Base-by-base conservation (phyloP, 2,329 filamentous ascomycete species). In the Sarocladium oryzae region DNA sequence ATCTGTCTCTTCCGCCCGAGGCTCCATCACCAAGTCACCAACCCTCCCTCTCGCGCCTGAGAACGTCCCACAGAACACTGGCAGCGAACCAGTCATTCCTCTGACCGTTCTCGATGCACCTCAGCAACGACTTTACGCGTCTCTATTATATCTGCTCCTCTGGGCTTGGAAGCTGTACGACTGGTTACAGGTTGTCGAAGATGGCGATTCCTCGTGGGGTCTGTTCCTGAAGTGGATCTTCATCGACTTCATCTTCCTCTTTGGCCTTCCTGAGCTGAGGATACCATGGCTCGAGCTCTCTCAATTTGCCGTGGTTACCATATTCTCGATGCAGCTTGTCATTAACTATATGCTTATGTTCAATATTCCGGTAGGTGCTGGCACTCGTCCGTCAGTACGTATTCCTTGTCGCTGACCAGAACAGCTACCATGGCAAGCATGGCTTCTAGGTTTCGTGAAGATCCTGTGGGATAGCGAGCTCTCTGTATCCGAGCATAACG, bases 231-330 rank as follows among this genome's bases (percentile, higher is more conserved):
- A 97, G 78, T 99, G 93, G 93, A 80, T 88, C 56, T 76, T 84
- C 53, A 81, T 99, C 56, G 93, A 99, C 70, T 86, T 88, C 54
- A 69, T 86, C 21, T 96, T 91, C 66, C 75, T 97, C 56, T 96
- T 95, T 66, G 88, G 88, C 7, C 72, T 99, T 51, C 92, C 95
- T 16, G 81, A 87, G 58, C 69, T 99, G 60, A 83, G 88, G 65
- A 96, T 99, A 77, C 93, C 93, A 53, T 99, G 93, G 95, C 76
- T 99, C 53, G 90, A 97, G 73, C 89, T 92, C 73, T 89, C 88
- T 38, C 87, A 88, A 61, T 78, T 81, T 32, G 84, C 84, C 1
- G 86, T 88, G 51, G 78, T 86, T 37, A 73, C 79, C 28, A 70
- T 91, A 20, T 95, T 93, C 62, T 67, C 87, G 43, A 58, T 77